Conservation (phyloP, 768 basidiomycete species). For the Neoboletus magnificus region DNA sequence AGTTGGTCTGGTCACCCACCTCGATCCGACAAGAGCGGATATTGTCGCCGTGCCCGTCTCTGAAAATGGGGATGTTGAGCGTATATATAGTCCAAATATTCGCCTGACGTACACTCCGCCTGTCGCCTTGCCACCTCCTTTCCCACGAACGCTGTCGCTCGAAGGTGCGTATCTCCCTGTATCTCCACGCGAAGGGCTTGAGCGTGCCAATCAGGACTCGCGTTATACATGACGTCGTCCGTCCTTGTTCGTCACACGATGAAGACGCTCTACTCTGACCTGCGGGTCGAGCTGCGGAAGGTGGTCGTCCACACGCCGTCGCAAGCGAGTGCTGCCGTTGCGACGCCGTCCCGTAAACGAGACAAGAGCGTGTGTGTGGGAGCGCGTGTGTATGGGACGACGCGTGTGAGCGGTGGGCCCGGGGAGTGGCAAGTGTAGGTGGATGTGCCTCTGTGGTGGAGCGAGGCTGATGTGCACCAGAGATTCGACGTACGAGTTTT, state of each 20-base stretch:
- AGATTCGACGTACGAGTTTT: constrained; percentile 71
- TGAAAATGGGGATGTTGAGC: constrained; percentile 38
- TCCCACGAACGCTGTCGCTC: constrained; percentile 64
- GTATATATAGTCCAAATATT: constrained; percentile 59
- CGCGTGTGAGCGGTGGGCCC: constrained; percentile 57
- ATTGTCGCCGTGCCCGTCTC: constrained; percentile 21
- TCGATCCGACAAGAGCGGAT: constrained; percentile 45
- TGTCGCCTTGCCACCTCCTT: constrained; percentile 58
- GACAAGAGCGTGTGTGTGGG: constrained; percentile 60
- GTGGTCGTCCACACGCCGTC: constrained; percentile 33
- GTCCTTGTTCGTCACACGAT: constrained; percentile 70
- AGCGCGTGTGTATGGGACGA: constrained; percentile 52
- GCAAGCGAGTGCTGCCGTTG: background rate
- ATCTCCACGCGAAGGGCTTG: background rate
- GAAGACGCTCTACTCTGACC: constrained; percentile 69
- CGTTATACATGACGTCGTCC: constrained; percentile 68
- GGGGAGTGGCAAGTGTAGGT: constrained; percentile 76
- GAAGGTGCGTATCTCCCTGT: constrained; percentile 50
- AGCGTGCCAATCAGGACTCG: constrained; percentile 51
- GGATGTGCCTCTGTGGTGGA: background rate
- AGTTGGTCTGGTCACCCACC: constrained; percentile 56
- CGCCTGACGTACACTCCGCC: constrained; percentile 70
- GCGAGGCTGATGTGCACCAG: constrained; percentile 33
- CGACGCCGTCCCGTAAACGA: constrained; percentile 24
- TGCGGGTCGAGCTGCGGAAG: constrained; percentile 54